Evolutionary conservation across 2,329 filamentous ascomycete species (phyloP).

Genomic region (Coleophoma cylindrospora): DNA sequence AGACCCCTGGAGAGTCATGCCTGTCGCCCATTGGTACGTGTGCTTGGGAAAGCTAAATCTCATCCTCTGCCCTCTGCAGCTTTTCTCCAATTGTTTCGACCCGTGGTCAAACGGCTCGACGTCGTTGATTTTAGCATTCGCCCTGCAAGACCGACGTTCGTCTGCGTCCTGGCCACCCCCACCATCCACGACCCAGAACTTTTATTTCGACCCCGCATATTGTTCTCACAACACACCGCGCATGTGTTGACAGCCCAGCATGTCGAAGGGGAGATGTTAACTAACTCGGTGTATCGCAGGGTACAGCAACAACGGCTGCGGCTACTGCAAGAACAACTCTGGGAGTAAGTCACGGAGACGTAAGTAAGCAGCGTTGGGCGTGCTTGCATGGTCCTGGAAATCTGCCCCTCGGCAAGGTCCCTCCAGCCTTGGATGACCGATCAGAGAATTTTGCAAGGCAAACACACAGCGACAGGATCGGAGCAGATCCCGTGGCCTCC

Average conservation of each 20-base stretch:
- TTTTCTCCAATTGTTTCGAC: conserved; percentile 14
- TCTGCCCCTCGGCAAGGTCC: no score
- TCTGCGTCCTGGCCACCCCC: neutral
- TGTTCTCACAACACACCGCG: conserved; percentile 2
- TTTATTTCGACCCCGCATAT: neutral
- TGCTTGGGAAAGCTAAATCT: conserved; percentile 2
- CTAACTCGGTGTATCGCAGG: conserved; percentile 11
- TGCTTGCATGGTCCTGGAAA: no score
- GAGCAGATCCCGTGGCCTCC: no score
- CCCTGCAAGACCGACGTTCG: neutral
- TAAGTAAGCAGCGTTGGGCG: conserved; percentile 3
- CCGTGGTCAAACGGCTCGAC: conserved; percentile 19
- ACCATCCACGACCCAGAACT: neutral
- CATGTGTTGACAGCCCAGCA: no score
- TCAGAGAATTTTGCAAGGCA: no score
- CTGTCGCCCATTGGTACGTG: conserved; percentile 23
- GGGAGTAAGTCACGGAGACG: conserved; percentile 23
- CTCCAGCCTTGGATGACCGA: no score
- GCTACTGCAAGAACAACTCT: conserved; percentile 22
- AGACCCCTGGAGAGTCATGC: conserved; percentile 17
- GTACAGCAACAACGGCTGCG: conserved; percentile 22
- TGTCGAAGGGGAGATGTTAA: conserved; percentile 4
- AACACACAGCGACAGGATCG: no score
- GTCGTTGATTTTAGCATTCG: conserved; percentile 17
- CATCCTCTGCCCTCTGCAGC: neutral